phyloP scores from a whole-genome alignment of 179 eudicot genomes.

The Patellifolia procumbens region DNA sequence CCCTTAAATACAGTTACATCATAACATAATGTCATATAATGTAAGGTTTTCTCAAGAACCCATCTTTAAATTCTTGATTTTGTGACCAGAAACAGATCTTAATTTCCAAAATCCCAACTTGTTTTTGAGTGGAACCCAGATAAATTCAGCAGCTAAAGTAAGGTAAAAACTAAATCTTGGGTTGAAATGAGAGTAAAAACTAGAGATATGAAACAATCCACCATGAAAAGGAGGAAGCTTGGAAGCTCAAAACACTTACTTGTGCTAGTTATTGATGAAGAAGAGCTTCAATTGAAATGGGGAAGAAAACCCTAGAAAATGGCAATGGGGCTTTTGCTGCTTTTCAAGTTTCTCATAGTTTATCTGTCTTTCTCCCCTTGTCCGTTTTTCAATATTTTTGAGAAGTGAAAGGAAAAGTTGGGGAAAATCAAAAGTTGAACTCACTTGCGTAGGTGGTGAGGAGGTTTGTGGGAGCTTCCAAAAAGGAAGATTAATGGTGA shows the following conservation, averaged over 20 bases:
- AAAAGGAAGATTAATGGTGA: slow-evolving; percentile 22
- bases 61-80: slow-evolving; percentile 27
- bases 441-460: slow-evolving; percentile 5
- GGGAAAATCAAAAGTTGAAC: slow-evolving; percentile 27
- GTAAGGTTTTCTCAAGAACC: slow-evolving; percentile 24
- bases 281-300: slow-evolving; percentile 10
- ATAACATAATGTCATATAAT: slow-evolving; percentile 11
- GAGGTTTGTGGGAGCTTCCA: slow-evolving; percentile 25
- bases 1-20: not conserved
- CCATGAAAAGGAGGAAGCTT: slow-evolving; percentile 20
- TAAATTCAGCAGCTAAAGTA: not conserved
- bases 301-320: slow-evolving; percentile 26
- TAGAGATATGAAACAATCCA: not conserved
- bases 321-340: not conserved
- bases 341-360: slow-evolving; percentile 19
- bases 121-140: slow-evolving; percentile 27
- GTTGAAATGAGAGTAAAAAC: slow-evolving; percentile 4
- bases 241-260: slow-evolving; percentile 16
- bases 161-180: slow-evolving; percentile 23
- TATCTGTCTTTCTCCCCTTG: not conserved
- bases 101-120: slow-evolving; percentile 11
- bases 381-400: not conserved
- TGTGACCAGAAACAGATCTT: slow-evolving; percentile 35
- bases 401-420: slow-evolving; percentile 10
- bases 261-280: slow-evolving; percentile 5